Evolutionary conservation across 2,329 filamentous ascomycete genomes (phyloP), one percentile per base, ranked within the genome.

Genomic region (Ascochyta clinopodiicola): DNA sequence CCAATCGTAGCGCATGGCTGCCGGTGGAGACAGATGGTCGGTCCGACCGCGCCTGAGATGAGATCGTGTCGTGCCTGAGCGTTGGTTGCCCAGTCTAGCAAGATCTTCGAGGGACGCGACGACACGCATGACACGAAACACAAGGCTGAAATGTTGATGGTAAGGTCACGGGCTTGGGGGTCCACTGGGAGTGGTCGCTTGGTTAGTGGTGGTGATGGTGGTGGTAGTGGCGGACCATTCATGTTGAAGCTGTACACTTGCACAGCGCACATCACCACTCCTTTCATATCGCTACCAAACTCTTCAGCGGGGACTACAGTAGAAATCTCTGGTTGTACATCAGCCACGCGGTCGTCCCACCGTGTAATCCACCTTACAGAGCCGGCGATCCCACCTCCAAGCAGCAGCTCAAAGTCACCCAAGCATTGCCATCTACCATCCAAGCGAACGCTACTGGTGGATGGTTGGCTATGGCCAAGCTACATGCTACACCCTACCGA

Each of bases 51-150:
- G 32, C 12, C 29, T 44, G 45, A 56, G 36, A 55, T 53, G 35
- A 55, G 44, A 56, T 57, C 54, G 49, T 43, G 44, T 48, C 55
- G 56, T 61, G 63, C 57, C 61, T 66, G 51, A 62, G 54, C 17
- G 29, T 45, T 59, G 59, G 42, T 59, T 56, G 42, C 51, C 51
- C 13, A 39, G 48, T 58, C 38, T 21, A 32, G 53, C 37, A 57
- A 55, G 61, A 64, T 64, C 55, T 54, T 44, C 61, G 50, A 34
- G 48, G 58, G 63, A 66, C 64, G 61, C 64, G 64, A 66, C 63
- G 58, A 56, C 64, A 51, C 53, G 64, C 64, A 64, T 64, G 37
- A 57, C 39, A 48, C 63, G 60, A 66, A 63, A 66, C 62, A 57
- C 56, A 66, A 52, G 63, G 60, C 65, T 64, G 62, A 60, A 56